Conservation (phyloP, 768 basidiomycete genomes). For the Boletales sp. region DNA sequence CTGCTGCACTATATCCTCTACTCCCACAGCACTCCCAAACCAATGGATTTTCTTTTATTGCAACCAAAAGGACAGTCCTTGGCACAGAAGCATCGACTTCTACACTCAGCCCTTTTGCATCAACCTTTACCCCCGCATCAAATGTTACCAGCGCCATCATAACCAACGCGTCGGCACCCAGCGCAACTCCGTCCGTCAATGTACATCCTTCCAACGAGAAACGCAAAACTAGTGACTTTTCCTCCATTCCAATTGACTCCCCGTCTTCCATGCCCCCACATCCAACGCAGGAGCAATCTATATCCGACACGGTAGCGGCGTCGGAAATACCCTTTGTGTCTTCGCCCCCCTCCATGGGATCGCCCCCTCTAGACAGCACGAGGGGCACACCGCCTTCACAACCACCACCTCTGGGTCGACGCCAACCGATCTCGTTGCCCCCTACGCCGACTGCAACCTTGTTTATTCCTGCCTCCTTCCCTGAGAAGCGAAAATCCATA, state of each 20-base stretch:
- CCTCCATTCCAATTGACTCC: background rate
- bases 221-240: background rate
- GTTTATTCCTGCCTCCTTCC: slow-evolving; percentile 12
- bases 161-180: background rate
- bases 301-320: background rate
- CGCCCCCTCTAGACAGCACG: slow-evolving; percentile 2
- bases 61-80: background rate
- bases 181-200: background rate
- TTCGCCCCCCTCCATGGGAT: slow-evolving; percentile 12
- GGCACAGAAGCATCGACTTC: slow-evolving; percentile 5
- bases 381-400: slow-evolving; percentile 9
- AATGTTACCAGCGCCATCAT: background rate
- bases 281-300: background rate
- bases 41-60: background rate
- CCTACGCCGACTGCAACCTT: slow-evolving; percentile 27
- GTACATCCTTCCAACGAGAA: background rate
- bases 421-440: slow-evolving; percentile 31
- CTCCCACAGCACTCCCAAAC: background rate
- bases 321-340: slow-evolving; percentile 10
- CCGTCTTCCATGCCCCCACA: background rate
- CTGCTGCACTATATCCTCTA: background rate
- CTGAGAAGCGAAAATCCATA: slow-evolving; percentile 17
- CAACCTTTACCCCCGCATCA: slow-evolving; percentile 11
- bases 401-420: slow-evolving; percentile 29
- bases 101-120: slow-evolving; percentile 19